Conservation (phyloP, 176 grass and related monocot species). For the Puya raimondii region DNA sequence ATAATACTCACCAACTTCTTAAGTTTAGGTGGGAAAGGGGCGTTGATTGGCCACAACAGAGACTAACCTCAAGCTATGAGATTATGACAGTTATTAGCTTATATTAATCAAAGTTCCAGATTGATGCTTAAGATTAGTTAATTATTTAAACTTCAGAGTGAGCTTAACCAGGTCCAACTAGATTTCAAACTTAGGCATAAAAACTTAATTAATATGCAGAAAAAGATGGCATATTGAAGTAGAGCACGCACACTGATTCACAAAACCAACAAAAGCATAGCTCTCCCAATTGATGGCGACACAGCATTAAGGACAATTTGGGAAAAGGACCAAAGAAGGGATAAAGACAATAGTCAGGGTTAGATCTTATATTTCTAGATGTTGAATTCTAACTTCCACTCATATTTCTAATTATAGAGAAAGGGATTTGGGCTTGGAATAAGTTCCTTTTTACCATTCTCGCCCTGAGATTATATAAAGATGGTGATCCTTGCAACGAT, state of each 20-base stretch:
- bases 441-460: neutral
- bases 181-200: too few species aligned
- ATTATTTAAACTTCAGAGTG: neutral
- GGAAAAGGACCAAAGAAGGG: neutral
- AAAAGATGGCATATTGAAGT: neutral
- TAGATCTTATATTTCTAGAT: neutral
- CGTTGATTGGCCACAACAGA: too few species aligned
- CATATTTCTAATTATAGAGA: too few species aligned
- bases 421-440: neutral
- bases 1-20: too few species aligned
- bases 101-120: conserved; percentile 8
- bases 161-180: conserved; percentile 8
- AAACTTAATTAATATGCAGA: neutral
- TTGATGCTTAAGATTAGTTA: conserved; percentile 1
- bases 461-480: neutral
- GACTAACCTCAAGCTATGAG: neutral
- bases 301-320: neutral
- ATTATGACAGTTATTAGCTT: conserved; percentile 19
- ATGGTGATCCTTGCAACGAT: conserved; percentile 8
- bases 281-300: neutral
- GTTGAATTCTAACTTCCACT: conserved; percentile 4
- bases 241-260: neutral
- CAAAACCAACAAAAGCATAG: conserved; percentile 1
- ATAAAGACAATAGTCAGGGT: neutral
- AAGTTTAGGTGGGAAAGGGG: too few species aligned